phyloP scores from a whole-genome alignment of 1,139 yeast species.

The Meyerozyma smithsonii region DNA sequence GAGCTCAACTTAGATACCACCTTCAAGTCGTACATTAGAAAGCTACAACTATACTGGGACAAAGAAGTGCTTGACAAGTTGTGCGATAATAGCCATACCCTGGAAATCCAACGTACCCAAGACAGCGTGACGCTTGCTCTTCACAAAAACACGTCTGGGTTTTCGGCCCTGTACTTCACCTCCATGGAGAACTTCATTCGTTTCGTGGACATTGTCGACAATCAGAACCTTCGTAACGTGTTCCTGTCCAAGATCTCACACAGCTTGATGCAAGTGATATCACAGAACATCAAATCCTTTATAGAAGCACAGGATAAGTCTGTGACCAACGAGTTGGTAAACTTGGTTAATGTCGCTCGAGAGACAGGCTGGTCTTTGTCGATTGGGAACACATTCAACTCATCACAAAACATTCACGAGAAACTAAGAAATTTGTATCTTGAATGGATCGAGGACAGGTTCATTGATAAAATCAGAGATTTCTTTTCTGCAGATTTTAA shows the following conservation, averaged over 20 bases:
- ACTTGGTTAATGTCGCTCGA: background rate
- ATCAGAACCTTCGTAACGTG: background rate
- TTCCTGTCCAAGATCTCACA: slow-evolving; percentile 3
- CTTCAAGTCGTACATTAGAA: background rate
- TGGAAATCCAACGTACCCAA: background rate
- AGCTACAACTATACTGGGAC: background rate
- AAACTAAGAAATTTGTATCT: slow-evolving; percentile 24
- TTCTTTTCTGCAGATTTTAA: slow-evolving; percentile 8
- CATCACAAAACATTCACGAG: slow-evolving; percentile 12
- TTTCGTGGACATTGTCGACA: slow-evolving; percentile 3
- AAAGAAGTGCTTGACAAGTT: slow-evolving; percentile 1
- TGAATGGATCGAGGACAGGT: slow-evolving; percentile 28
- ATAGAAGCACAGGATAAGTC: background rate
- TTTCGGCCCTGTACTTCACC: background rate
- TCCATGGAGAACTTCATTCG: slow-evolving; percentile 1
- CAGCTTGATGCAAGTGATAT: slow-evolving; percentile 1
- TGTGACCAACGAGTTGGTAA: background rate
- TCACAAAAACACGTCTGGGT: background rate
- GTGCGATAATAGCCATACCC: background rate
- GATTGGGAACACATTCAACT: background rate
- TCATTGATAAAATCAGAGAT: slow-evolving; percentile 20
- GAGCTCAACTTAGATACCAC: background rate
- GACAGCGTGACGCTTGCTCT: background rate
- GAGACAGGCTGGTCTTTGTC: slow-evolving; percentile 3
- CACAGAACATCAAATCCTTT: slow-evolving; percentile 1